Percentiles rank a stretch among this genome's conserved stretches.
Evolutionary conservation across 768 basidiomycete species (phyloP).

Genomic region (Tephrocybe sp.): DNA sequence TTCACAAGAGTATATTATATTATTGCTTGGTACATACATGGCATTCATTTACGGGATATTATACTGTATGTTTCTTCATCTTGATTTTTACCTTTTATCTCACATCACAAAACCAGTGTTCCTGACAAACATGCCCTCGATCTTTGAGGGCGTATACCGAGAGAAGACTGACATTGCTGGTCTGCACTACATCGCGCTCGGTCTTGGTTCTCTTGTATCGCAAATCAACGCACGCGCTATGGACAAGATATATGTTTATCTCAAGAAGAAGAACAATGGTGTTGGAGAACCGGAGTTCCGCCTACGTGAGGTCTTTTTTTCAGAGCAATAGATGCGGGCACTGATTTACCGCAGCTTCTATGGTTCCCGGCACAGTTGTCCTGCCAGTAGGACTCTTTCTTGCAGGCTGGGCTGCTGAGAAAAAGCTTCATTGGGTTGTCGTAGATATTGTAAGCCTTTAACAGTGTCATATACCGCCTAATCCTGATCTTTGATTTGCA

Average conservation of each 20-base stretch:
- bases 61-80: slow-evolving; percentile 40
- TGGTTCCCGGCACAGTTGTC: slow-evolving; percentile 55
- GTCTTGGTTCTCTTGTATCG: slow-evolving; percentile 52
- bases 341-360: slow-evolving; percentile 40
- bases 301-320: slow-evolving; percentile 32
- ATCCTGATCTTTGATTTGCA: too few relatives aligned
- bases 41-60: slow-evolving; percentile 64
- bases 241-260: slow-evolving; percentile 51
- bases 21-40: slow-evolving; percentile 65
- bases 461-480: too few relatives aligned
- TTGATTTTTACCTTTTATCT: neutral
- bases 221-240: slow-evolving; percentile 53
- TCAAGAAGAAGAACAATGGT: slow-evolving; percentile 47
- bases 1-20: slow-evolving; percentile 58
- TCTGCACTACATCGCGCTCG: slow-evolving; percentile 70
- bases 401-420: slow-evolving; percentile 66
- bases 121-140: slow-evolving; percentile 59
- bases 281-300: slow-evolving; percentile 49
- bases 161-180: slow-evolving; percentile 57
- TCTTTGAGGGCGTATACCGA: slow-evolving; percentile 54
- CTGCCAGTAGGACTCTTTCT: slow-evolving; percentile 70
- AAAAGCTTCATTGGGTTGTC: slow-evolving; percentile 63
- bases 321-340: neutral
- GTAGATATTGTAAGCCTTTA: slow-evolving; percentile 45
- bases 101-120: slow-evolving; percentile 44